Evolutionary conservation across 805 yeast genomes (phyloP), one percentile per base, ranked within the genome.

Genomic region (Priceomyces haplophilus): DNA sequence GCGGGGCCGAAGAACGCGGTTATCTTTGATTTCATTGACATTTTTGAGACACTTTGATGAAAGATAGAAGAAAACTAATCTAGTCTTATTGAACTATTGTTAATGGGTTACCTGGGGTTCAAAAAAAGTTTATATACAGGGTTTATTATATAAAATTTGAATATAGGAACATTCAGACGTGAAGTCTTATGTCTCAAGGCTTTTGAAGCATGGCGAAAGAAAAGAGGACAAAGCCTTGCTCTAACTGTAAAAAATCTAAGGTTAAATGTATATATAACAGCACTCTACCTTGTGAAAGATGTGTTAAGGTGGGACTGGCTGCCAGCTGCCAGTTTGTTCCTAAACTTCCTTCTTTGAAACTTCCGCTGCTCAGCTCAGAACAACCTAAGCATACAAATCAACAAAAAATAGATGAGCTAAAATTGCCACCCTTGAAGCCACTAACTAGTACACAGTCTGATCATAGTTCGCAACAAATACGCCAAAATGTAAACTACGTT

Each of bases 201-300:
- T 12, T 5, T 5, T 6, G n/a, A n/a, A 27, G 31, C 31, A 27
- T 59, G 64, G 56, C 56, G n/a, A 56, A 64, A 45, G 74, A 69
- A 50, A 66, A 65, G 44, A 50, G 76, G 35, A 71, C 75, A 12
- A 80, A 77, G 53, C 88, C 88, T 3, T 83, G 89, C 57, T 68
- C 78, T 18, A 69, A 72, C 51, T 83, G 89, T 56, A 73, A 85
- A 43, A 69, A 69, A 53, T 69, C 83, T 17, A 83, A 83, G 59
- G 81, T 82, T 20, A 80, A 74, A 57, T 83, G 89, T 51, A 72
- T 71, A 30, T 79, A 79, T 52, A 51, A 64, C 4, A 66, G 64
- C 2, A 49, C 59, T 2, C 60, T 75, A 40, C 82, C 83, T 1
- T 83, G 89, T 56, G 76, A 73, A 47, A 56, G 86, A 43, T 83